Conservation (phyloP, 768 basidiomycete genomes). For the Lepiota brunneoincarnata region DNA sequence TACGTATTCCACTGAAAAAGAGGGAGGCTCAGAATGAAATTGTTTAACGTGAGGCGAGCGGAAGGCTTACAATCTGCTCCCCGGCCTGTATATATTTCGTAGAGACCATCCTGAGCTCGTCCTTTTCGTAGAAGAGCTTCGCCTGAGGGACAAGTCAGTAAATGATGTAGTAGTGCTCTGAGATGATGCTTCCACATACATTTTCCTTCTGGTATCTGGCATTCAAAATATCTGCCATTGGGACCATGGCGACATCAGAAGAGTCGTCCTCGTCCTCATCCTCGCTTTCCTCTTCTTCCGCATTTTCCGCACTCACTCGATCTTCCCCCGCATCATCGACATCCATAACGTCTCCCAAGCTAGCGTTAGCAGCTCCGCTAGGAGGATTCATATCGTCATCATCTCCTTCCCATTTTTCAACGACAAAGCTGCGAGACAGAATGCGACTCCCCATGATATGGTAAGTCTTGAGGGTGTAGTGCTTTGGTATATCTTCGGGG, state of each 20-base stretch:
- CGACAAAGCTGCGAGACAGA: conserved; percentile 87
- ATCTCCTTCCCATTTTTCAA: conserved; percentile 55
- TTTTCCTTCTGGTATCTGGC: conserved; percentile 85
- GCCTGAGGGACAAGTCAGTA: conserved; percentile 47
- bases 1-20: conserved; percentile 87
- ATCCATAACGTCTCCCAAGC: conserved; percentile 38
- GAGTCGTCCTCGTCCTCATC: conserved; percentile 52
- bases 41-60: conserved; percentile 3
- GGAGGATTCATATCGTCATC: conserved; percentile 28
- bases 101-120: conserved; percentile 72
- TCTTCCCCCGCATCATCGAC: conserved; percentile 29
- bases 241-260: conserved; percentile 84
- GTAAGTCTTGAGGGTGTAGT: conserved; percentile 72
- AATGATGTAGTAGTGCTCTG: background rate
- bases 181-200: conserved; percentile 41
- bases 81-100: conserved; percentile 73
- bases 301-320: conserved; percentile 32
- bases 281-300: conserved; percentile 37
- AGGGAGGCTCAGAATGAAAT: conserved; percentile 5
- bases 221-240: conserved; percentile 95
- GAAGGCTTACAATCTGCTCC: conserved; percentile 77
- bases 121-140: conserved; percentile 77
- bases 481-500: conserved; percentile 33
- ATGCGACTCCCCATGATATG: conserved; percentile 92
- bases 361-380: conserved; percentile 28